Base-by-base conservation (phyloP, 1,139 yeast species). In the Geotrichum armillariae region DNA sequence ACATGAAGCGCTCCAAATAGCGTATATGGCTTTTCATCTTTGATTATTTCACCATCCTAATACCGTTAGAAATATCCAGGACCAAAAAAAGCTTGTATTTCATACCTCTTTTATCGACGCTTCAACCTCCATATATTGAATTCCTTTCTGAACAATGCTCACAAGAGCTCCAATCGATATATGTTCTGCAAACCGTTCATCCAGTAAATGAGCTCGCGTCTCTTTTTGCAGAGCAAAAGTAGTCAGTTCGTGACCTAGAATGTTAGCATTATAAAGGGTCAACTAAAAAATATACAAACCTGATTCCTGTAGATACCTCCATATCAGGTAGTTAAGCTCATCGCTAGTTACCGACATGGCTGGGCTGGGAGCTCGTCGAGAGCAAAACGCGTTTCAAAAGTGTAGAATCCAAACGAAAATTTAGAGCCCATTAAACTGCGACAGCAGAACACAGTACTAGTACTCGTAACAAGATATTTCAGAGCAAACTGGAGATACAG, bases 241-340 rank as follows among this genome's bases (percentile, higher is more conserved):
- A 1, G 95, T 76, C 33, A 88, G 75, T 51, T 86, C 94, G 52
- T 76, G 74, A 1, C 73, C 72, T 64, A 40, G n/a, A n/a, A n/a
- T 8, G 48, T 47, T 48, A 22, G 40, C 22, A 31, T 25, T 8
- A 23, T 6, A 27, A 11, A 25, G 11, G 9, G 29, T 18, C 14
- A 16, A 8, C 14, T 12, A 17, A 9, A 7, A 4, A 12, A 25
- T 4, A 6, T 17, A 56, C 64, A 64, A 68, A 44, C 96, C 97
- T 6, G 88, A 77, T 66, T 93, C 99, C 65, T 89, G 96, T 40
- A 91, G 75, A 65, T 93, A 93, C 58, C 98, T 73, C 96, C 97
- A 93, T 54, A 93, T 80, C 63, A 93, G 76, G 66, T 93, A 91
- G 73, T 93, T 93, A 53, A 93, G 77, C 70, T 91, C 96, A 53